Conservation (phyloP, 2,329 filamentous ascomycete genomes). For the Macrophomina phaseolina region DNA sequence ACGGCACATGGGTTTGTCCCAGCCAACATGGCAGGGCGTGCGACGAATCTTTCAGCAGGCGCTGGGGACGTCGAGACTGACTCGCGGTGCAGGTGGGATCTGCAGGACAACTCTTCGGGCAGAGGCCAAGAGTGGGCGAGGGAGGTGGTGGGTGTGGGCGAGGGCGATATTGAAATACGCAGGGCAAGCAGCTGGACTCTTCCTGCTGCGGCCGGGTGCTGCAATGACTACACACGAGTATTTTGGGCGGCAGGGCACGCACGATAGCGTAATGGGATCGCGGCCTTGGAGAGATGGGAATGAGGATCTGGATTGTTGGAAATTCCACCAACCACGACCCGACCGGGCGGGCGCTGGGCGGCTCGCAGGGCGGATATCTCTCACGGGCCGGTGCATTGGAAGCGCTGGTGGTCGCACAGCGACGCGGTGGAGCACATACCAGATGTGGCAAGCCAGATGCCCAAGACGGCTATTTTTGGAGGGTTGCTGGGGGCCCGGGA, state of each 20-base stretch:
- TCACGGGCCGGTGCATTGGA: constrained; percentile 3
- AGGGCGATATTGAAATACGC: neutral
- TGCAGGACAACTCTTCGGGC: neutral
- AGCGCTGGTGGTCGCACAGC: neutral
- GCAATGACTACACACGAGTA: constrained; percentile 11
- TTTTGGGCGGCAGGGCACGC: constrained; percentile 2
- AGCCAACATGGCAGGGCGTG: neutral
- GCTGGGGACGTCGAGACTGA: neutral
- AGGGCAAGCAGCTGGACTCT: constrained; percentile 1
- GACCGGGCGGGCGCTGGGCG: neutral
- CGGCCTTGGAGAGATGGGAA: neutral
- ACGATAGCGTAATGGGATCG: neutral
- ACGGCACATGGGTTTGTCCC: too few relatives aligned
- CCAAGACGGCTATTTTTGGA: constrained; percentile 19
- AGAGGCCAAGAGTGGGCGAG: neutral
- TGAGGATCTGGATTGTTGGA: neutral
- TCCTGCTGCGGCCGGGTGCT: neutral
- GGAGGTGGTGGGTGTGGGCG: neutral
- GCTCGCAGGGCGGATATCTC: neutral
- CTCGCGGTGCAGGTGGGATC: neutral
- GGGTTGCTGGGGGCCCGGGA: neutral
- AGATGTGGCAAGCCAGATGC: neutral
- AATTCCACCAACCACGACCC: constrained; percentile 8
- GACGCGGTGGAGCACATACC: constrained; percentile 7
- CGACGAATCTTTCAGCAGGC: neutral